Percentiles rank a stretch among this genome's conserved stretches.
Evolutionary conservation across 2,329 filamentous ascomycete species (phyloP).

Genomic region (Juglanconis oblonga): DNA sequence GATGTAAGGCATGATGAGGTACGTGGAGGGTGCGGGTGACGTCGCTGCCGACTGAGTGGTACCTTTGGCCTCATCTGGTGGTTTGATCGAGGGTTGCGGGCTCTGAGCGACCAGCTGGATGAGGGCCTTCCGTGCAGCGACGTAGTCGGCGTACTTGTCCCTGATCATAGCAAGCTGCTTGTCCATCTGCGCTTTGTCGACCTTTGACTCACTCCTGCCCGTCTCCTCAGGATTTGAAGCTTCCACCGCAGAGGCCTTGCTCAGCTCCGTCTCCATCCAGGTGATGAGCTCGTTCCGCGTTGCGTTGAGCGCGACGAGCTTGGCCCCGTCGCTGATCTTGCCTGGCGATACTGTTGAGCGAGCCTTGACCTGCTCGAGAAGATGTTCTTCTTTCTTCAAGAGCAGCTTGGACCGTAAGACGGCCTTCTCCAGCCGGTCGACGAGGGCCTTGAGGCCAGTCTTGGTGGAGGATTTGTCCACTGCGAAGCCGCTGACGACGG

Average conservation of each 20-base stretch:
- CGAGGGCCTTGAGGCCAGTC: conserved; percentile 43
- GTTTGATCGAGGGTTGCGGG: conserved; percentile 27
- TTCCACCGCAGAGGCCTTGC: conserved; percentile 41
- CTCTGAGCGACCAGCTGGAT: conserved; percentile 37
- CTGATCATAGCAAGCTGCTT: conserved; percentile 46
- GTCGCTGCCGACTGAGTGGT: not conserved
- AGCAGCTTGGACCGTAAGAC: conserved; percentile 57
- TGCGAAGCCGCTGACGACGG: conserved; percentile 49
- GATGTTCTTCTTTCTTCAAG: conserved; percentile 53
- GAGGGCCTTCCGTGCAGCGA: conserved; percentile 46
- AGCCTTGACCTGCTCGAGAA: conserved; percentile 46
- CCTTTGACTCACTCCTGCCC: not conserved
- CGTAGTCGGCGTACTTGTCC: conserved; percentile 52
- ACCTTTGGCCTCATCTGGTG: conserved; percentile 10
- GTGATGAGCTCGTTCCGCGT: conserved; percentile 59
- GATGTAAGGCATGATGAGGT: conserved; percentile 56
- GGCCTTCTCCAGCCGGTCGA: conserved; percentile 54
- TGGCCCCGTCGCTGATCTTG: conserved; percentile 34
- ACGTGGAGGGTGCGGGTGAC: conserved; percentile 26
- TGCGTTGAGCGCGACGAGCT: conserved; percentile 50
- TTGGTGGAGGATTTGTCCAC: conserved; percentile 36
- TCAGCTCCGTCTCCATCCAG: conserved; percentile 64
- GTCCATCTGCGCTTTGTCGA: conserved; percentile 31
- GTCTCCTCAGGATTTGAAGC: conserved; percentile 22
- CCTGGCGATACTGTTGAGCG: conserved; percentile 34